phyloP scores from a whole-genome alignment of 371 early-diverging fungal species.

The Catenaria anguillulae region DNA sequence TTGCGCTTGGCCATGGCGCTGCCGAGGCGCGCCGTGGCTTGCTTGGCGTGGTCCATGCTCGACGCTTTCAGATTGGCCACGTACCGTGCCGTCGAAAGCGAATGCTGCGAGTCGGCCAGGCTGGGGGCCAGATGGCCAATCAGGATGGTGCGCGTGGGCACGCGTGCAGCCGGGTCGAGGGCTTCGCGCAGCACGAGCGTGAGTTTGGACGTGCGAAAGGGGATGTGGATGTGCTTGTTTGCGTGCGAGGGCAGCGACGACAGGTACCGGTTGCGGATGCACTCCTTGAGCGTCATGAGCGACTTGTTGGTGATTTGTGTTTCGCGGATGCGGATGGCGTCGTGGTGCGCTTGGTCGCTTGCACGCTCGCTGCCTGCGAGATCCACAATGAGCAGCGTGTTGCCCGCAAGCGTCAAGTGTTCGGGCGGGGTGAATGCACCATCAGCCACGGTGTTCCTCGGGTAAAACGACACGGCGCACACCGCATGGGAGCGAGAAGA shows the following conservation, averaged over 20 bases:
- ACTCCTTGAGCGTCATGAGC: slow-evolving; percentile 27
- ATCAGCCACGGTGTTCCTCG: too few species aligned
- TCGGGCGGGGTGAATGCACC: too few species aligned
- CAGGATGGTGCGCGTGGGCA: slow-evolving; percentile 20
- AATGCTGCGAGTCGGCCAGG: not conserved
- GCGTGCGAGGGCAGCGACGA: not conserved
- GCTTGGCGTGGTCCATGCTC: too few species aligned
- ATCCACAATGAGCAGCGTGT: slow-evolving; percentile 17
- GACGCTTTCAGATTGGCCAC: not conserved
- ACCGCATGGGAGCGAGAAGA: slow-evolving; percentile 29
- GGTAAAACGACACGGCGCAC: slow-evolving; percentile 12
- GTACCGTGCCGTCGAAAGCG: not conserved
- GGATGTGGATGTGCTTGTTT: slow-evolving; percentile 6
- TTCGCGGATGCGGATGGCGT: slow-evolving; percentile 21
- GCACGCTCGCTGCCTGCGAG: slow-evolving; percentile 27
- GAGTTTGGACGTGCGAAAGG: slow-evolving; percentile 22
- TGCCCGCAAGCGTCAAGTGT: too few species aligned
- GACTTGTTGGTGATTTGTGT: slow-evolving; percentile 26
- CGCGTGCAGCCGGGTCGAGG: slow-evolving; percentile 17
- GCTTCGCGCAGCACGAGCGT: slow-evolving; percentile 26
- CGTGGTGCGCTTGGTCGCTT: slow-evolving; percentile 20
- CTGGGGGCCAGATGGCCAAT: slow-evolving; percentile 22
- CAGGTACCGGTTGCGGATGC: slow-evolving; percentile 14
- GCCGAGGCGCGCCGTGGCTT: too few species aligned
- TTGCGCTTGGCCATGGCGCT: too few species aligned